Evolutionary conservation across 495 filamentous ascomycete species (phyloP).

Genomic region (Polyplosphaeria fusca): DNA sequence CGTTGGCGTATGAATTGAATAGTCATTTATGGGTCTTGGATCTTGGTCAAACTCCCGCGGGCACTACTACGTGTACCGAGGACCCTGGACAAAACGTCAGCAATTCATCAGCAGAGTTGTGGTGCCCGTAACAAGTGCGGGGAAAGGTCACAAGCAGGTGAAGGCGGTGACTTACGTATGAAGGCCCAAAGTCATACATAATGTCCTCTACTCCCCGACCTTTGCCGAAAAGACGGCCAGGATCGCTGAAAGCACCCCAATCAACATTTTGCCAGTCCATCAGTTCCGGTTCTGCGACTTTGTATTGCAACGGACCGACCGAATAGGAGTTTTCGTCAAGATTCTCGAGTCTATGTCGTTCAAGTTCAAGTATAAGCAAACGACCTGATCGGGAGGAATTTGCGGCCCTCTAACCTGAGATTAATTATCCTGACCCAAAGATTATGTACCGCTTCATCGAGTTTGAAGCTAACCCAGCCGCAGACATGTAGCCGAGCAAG

Average conservation of each 20-base stretch:
- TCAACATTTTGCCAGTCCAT: slow-evolving; percentile 27
- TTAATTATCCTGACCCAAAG: slow-evolving; percentile 28
- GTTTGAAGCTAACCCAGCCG: slow-evolving; percentile 33
- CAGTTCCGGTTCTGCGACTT: slow-evolving; percentile 21
- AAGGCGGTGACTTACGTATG: background rate
- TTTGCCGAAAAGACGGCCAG: background rate
- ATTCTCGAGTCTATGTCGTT: slow-evolving; percentile 25
- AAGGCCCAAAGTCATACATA: slow-evolving; percentile 13
- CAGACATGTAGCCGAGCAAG: slow-evolving; percentile 29
- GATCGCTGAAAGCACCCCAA: slow-evolving; percentile 11
- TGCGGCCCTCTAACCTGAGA: slow-evolving; percentile 30
- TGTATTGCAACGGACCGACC: slow-evolving; percentile 25
- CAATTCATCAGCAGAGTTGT: no score
- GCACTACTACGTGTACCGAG: no score
- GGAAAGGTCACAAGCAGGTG: no score
- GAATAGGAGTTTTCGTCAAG: slow-evolving; percentile 5
- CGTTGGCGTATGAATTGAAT: no score
- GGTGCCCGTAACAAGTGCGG: no score
- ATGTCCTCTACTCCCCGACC: background rate
- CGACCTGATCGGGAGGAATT: slow-evolving; percentile 24
- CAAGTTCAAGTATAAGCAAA: slow-evolving; percentile 32
- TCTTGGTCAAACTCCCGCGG: no score
- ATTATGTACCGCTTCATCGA: slow-evolving; percentile 22
- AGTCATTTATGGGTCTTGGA: no score
- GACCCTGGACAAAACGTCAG: no score